These are phyloP conservation scores for Globisporangium viniferum DNA, from an alignment of 352 stramenopile genomes.

Conservation along the genomic window DNA sequence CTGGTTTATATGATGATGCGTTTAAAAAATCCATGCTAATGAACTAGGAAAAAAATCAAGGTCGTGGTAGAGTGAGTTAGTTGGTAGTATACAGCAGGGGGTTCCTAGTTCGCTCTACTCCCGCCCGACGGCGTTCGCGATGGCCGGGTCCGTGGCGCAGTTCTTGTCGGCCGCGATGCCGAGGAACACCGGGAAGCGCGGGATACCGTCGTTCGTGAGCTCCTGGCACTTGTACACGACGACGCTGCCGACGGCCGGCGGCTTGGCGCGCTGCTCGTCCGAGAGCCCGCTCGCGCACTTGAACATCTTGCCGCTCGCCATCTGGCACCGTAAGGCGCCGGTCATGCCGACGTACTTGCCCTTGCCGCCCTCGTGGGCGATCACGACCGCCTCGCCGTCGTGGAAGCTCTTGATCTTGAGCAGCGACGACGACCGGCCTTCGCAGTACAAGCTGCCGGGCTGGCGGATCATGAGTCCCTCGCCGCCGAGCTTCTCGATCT, in stretches of 20 bases:
- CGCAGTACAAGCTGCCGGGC: conserved; percentile 45
- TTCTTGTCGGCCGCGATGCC: conserved; percentile 56
- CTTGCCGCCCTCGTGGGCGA: conserved; percentile 65
- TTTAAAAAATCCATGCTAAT: too few relatives aligned
- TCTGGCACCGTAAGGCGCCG: conserved; percentile 54
- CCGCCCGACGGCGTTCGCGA: conserved; percentile 29
- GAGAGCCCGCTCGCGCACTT: conserved; percentile 68
- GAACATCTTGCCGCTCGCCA: conserved; percentile 69
- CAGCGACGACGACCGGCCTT: conserved; percentile 48
- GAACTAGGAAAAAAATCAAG: too few relatives aligned
- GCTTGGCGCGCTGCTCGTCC: conserved; percentile 44
- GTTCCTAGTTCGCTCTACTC: conserved; percentile 2
- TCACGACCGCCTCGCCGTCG: conserved; percentile 60
- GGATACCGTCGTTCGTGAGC: conserved; percentile 63
- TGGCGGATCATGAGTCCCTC: conserved; percentile 77
- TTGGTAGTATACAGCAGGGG: too few relatives aligned
- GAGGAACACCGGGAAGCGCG: conserved; percentile 72
- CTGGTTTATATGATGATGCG: too few relatives aligned
- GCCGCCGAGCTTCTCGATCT: conserved; percentile 54
- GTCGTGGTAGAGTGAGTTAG: too few relatives aligned
- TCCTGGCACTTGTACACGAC: conserved; percentile 84
- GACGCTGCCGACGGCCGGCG: conserved; percentile 50
- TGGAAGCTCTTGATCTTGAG: conserved; percentile 82
- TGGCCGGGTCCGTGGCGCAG: conserved; percentile 42
- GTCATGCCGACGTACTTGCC: conserved; percentile 61